phyloP scores from a whole-genome alignment of 2,329 filamentous ascomycete species.

The Pyrenochaeta sp. region DNA sequence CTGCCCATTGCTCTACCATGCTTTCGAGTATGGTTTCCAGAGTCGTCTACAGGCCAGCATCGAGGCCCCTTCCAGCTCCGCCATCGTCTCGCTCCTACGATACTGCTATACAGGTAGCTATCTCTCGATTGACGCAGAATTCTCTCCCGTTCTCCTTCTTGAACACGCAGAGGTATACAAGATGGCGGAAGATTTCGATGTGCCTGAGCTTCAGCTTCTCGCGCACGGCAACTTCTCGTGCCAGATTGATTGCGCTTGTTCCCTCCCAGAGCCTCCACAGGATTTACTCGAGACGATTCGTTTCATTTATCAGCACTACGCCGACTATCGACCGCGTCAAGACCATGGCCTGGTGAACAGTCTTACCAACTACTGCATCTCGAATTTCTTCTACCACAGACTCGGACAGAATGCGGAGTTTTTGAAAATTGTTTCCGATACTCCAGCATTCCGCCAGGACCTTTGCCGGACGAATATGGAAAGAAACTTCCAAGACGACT shows the following conservation, averaged over 20 bases:
- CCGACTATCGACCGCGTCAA: constrained; percentile 27
- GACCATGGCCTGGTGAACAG: constrained; percentile 47
- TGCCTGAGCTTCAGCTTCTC: constrained; percentile 49
- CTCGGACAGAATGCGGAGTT: constrained; percentile 50
- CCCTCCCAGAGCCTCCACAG: constrained; percentile 46
- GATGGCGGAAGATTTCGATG: constrained; percentile 52
- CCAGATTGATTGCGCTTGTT: constrained; percentile 51
- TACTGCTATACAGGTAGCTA: constrained; percentile 55
- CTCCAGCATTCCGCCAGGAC: constrained; percentile 52
- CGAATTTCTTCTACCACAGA: constrained; percentile 48
- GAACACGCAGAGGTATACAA: constrained; percentile 53
- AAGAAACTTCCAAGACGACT: constrained; percentile 52
- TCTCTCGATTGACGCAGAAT: constrained; percentile 30
- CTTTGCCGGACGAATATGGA: constrained; percentile 50
- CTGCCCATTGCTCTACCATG: constrained; percentile 51
- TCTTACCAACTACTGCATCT: constrained; percentile 55
- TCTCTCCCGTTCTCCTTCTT: constrained; percentile 43
- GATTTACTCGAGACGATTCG: constrained; percentile 52
- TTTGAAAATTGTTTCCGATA: constrained; percentile 45
- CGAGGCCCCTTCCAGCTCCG: constrained; percentile 44
- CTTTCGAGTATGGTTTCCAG: constrained; percentile 49
- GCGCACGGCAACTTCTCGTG: constrained; percentile 52
- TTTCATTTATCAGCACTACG: constrained; percentile 45
- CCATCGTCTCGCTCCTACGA: constrained; percentile 50
- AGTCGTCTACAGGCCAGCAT: constrained; percentile 47